Percentiles rank a stretch among this genome's conserved stretches.
Conservation (phyloP, 192 early-diverging fungal genomes). For the Umbelopsis isabellina region DNA sequence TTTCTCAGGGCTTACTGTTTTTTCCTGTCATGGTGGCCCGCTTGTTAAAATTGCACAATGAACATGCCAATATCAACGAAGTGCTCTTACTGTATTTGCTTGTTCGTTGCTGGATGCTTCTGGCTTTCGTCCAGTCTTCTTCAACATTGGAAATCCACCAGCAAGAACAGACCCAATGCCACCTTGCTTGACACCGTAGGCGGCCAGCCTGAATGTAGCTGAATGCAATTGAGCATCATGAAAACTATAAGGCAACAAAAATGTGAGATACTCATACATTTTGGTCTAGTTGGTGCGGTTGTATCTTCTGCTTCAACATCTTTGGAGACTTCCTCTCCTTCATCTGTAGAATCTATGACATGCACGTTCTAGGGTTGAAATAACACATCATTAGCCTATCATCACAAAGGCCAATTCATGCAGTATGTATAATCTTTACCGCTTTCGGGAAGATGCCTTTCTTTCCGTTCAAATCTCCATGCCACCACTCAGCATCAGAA, state of each 20-base stretch:
- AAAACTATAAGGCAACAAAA: background rate
- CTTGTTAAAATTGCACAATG: too few species aligned
- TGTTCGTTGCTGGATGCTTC: background rate
- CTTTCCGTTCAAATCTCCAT: conserved; percentile 68
- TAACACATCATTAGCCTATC: background rate
- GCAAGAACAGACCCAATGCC: conserved; percentile 77
- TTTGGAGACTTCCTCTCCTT: background rate
- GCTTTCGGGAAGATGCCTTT: conserved; percentile 62
- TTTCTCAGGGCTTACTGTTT: too few species aligned
- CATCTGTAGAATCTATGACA: background rate
- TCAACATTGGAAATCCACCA: conserved; percentile 68
- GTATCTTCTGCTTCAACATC: background rate
- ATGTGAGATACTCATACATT: background rate
- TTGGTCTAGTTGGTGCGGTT: background rate
- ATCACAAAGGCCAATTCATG: background rate
- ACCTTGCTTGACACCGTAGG: conserved; percentile 79
- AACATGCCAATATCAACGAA: too few species aligned
- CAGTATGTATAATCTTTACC: background rate
- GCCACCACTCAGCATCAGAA: conserved; percentile 65
- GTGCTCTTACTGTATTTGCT: background rate
- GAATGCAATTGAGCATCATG: background rate
- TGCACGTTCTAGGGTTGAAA: background rate
- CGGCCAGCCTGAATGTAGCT: conserved; percentile 64
- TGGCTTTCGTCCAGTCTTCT: conserved; percentile 50
- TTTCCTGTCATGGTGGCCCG: too few species aligned